Conservation (phyloP, 2,329 filamentous ascomycete genomes). For the Lachnellula occidentalis region DNA sequence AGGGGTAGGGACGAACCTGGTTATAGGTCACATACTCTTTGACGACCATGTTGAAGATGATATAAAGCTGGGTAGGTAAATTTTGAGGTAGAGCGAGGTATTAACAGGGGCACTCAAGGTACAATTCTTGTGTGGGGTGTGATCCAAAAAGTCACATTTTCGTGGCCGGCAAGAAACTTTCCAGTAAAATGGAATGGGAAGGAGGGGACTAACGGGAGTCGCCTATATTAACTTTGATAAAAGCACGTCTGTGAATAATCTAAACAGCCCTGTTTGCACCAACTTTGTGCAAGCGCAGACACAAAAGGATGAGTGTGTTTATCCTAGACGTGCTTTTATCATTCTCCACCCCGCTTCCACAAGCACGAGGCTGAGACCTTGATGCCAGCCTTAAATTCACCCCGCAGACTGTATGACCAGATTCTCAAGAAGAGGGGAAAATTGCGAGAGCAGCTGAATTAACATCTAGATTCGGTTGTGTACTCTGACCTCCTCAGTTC, state of each 20-base stretch:
- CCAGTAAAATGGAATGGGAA: neutral
- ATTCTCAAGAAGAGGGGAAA: too few species aligned
- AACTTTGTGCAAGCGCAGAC: too few species aligned
- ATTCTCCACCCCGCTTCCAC: neutral
- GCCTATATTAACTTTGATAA: conserved; percentile 7
- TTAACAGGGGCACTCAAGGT: neutral
- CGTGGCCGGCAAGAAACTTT: neutral
- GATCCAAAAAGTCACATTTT: conserved; percentile 13
- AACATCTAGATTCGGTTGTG: too few species aligned
- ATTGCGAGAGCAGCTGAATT: too few species aligned
- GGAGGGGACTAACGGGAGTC: conserved; percentile 16
- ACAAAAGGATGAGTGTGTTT: neutral
- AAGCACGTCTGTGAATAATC: neutral
- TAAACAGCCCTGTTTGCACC: neutral
- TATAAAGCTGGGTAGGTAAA: neutral
- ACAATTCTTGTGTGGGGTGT: conserved; percentile 8
- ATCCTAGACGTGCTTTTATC: neutral
- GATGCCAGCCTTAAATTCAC: neutral
- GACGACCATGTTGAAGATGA: conserved; percentile 59
- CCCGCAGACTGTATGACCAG: neutral
- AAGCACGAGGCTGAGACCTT: neutral
- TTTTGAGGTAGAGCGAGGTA: too few species aligned
- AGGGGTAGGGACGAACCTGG: conserved; percentile 53
- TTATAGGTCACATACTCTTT: conserved; percentile 92
- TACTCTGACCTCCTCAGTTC: too few species aligned